Conservation (phyloP, 305 asterid species). For the Petunia hybrid region DNA sequence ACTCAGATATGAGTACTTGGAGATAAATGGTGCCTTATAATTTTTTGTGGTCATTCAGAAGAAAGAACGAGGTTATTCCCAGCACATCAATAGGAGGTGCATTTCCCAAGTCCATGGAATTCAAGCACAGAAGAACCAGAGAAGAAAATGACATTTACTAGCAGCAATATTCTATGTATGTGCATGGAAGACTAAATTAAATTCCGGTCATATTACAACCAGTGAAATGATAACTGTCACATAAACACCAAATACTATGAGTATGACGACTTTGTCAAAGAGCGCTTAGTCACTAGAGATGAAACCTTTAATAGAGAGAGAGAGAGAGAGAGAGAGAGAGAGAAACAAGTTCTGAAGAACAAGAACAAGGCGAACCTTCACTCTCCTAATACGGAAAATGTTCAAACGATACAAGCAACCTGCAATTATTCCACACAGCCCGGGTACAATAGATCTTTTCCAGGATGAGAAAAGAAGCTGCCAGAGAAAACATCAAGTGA, state of each 20-base stretch:
- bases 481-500: conserved; percentile 38
- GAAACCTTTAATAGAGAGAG: not conserved
- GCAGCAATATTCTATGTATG: not conserved
- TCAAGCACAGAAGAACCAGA: not conserved
- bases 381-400: conserved; percentile 66
- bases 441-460: conserved; percentile 94
- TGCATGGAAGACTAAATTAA: conserved; percentile 3
- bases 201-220: not conserved
- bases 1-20: not conserved
- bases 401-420: conserved; percentile 88
- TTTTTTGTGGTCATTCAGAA: conserved; percentile 28
- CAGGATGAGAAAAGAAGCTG: conserved; percentile 91
- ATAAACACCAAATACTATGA: not conserved
- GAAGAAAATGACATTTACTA: not conserved
- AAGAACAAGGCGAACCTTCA: conserved; percentile 63
- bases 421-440: conserved; percentile 92
- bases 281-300: not conserved
- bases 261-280: not conserved
- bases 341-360: not conserved
- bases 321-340: not conserved
- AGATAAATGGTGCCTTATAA: not conserved
- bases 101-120: conserved; percentile 11
- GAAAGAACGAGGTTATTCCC: conserved; percentile 13
- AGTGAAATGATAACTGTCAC: not conserved
- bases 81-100: conserved; percentile 27